Evolutionary conservation across 2,329 filamentous ascomycete species (phyloP).

Genomic region (Hymenoscyphus scutula): DNA sequence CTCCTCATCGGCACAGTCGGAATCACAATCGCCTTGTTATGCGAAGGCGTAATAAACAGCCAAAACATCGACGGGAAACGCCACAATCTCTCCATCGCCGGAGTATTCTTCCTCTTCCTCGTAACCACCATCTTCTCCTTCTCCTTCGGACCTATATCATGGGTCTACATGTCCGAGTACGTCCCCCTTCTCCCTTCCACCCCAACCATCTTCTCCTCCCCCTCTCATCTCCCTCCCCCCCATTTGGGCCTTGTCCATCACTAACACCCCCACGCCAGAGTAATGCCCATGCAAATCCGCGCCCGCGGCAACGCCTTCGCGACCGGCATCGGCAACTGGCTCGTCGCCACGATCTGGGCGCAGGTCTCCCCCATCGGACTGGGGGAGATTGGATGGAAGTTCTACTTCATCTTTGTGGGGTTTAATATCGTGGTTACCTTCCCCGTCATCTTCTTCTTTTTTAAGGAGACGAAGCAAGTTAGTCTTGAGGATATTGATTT

Average conservation of each 20-base stretch:
- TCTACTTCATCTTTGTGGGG: conserved; percentile 56
- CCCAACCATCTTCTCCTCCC: conserved; percentile 57
- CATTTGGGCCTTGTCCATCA: neutral
- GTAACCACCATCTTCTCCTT: conserved; percentile 58
- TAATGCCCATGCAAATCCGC: conserved; percentile 65
- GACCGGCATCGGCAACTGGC: conserved; percentile 57
- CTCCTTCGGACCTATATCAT: conserved; percentile 57
- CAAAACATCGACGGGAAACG: conserved; percentile 43
- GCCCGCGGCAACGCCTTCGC: conserved; percentile 57
- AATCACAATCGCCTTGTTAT: conserved; percentile 56
- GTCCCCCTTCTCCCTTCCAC: conserved; percentile 28
- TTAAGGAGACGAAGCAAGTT: conserved; percentile 36
- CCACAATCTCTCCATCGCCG: conserved; percentile 53
- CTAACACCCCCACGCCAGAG: conserved; percentile 28
- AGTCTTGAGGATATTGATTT: conserved; percentile 37
- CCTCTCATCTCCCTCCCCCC: conserved; percentile 61
- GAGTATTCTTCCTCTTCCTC: conserved; percentile 65
- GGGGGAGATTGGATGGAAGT: conserved; percentile 49
- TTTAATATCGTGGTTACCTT: conserved; percentile 36
- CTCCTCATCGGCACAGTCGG: conserved; percentile 52
- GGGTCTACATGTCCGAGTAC: conserved; percentile 34
- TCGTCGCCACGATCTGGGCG: conserved; percentile 57
- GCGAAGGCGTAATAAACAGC: conserved; percentile 58
- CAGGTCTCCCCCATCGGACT: conserved; percentile 56
- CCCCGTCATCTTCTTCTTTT: conserved; percentile 36